These are phyloP conservation scores for Pythium monospermum DNA, from an alignment of 352 stramenopile genomes.

Conservation along the genomic window DNA sequence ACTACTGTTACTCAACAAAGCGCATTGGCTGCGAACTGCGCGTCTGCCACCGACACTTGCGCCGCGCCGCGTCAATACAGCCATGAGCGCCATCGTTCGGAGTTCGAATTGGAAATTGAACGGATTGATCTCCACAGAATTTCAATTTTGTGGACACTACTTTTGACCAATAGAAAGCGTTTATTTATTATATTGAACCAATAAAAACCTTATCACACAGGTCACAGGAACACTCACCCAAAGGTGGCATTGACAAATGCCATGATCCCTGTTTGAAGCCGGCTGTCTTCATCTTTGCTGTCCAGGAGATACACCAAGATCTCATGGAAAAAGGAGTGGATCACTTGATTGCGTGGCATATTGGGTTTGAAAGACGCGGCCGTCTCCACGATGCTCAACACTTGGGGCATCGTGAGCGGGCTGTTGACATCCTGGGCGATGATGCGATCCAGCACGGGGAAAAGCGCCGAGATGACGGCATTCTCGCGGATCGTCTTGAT, in stretches of 20 bases:
- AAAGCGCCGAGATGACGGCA: conserved; percentile 36
- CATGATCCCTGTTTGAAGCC: conserved; percentile 31
- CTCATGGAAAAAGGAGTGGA: conserved; percentile 32
- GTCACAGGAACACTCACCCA: too few species aligned
- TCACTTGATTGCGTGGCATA: conserved; percentile 24
- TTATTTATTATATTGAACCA: background rate
- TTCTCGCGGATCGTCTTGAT: conserved; percentile 32
- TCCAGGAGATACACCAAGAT: conserved; percentile 28
- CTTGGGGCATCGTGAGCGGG: conserved; percentile 32
- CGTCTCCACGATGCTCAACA: conserved; percentile 31
- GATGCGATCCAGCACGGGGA: conserved; percentile 46
- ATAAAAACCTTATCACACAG: too few species aligned
- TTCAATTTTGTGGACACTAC: background rate
- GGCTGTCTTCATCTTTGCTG: conserved; percentile 26
- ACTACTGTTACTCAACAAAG: too few species aligned
- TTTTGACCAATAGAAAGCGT: conserved; percentile 6
- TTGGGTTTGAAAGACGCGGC: conserved; percentile 16
- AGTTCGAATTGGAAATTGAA: background rate
- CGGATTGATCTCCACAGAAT: conserved; percentile 16
- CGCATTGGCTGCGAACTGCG: too few species aligned
- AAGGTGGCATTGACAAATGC: too few species aligned
- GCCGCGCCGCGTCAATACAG: conserved; percentile 8
- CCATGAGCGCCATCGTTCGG: conserved; percentile 10
- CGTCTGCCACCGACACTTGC: background rate
- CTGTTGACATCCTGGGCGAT: conserved; percentile 45